These are phyloP conservation scores for Phytophthora europaea DNA, from an alignment of 352 stramenopile genomes.

Conservation along the genomic window DNA sequence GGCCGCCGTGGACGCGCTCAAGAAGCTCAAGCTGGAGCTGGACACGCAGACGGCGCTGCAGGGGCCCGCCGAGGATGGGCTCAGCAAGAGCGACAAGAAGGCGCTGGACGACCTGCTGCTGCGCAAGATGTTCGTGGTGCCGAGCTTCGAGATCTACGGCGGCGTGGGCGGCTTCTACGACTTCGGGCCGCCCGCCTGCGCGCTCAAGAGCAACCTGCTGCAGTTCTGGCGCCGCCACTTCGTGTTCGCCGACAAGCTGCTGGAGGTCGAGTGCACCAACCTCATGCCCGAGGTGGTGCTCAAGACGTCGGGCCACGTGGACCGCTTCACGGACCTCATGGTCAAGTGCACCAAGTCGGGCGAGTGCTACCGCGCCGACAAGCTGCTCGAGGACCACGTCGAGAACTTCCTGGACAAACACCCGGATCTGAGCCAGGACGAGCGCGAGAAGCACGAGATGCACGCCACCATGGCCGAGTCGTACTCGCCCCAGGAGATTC, in stretches of 20 bases:
- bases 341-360: conserved; percentile 98
- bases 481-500: conserved; percentile 98
- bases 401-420: conserved; percentile 96
- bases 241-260: conserved; percentile 98
- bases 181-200: conserved; percentile 96
- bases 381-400: conserved; percentile 99
- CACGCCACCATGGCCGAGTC: conserved; percentile 97
- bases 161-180: conserved; percentile 99
- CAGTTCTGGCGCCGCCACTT: conserved; percentile 98
- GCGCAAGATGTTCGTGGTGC: conserved; percentile 99
- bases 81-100: conserved; percentile 88
- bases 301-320: conserved; percentile 99
- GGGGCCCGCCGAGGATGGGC: conserved; percentile 63
- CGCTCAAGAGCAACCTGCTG: conserved; percentile 98
- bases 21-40: conserved; percentile 94
- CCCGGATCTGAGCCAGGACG: conserved; percentile 70
- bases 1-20: conserved; percentile 93
- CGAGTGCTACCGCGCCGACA: conserved; percentile 99
- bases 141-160: conserved; percentile 99
- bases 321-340: conserved; percentile 99
- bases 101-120: conserved; percentile 98
- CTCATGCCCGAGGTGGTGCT: conserved; percentile 98
- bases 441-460: conserved; percentile 95
- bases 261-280: conserved; percentile 99
- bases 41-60: conserved; percentile 84